Evolutionary conservation across 345 rosid species (phyloP), one percentile per base, ranked within the genome.

Genomic region (Lepidium didymum): DNA sequence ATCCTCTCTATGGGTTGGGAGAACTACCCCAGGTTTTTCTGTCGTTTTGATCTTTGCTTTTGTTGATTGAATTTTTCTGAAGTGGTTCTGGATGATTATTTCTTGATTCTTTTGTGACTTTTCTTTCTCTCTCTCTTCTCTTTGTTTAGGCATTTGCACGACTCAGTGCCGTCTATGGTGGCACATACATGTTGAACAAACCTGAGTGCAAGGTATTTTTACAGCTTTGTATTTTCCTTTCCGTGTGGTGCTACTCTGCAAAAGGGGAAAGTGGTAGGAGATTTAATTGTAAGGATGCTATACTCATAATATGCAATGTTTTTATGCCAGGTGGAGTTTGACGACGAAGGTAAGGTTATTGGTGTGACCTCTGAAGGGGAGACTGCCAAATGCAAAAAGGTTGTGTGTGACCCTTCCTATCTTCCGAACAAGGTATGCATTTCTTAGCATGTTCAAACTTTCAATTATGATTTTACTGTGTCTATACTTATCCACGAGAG

Each of bases 121-220:
- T 27, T 27, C 31, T 27, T 27, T 54, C 70, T 77, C 69, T 55
- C 9, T 49, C 58, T 46, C 42, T 47, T 49, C 49, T 3, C 63
- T 37, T 27, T 29, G 15, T 47, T 74, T 80, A 87, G 97, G 96
- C 97, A 56, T 94, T 91, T 77, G 96, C 99, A 13, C 92, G 97
- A 38, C 82, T 90, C 62, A 94, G 97, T 80, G 99, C 96, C 18
- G 99, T 94, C 57, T 90, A 91, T 67, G 96, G 96, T 50, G 96
- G 96, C 49, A 91, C 96, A 57, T 91, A 94, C 85, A 94, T 94
- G 99, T 81, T 94, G 55, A 89, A 82, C 85, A 94, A 91, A 77
- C 96, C 96, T 62, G 89, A 87, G 51, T 91, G 96, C 70, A 91
- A 91, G 95, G 98, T 90, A 55, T 47, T 53, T 41, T 47, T 27